Evolutionary conservation across 345 rosid species (phyloP).

Genomic region (Moringa oleifera): DNA sequence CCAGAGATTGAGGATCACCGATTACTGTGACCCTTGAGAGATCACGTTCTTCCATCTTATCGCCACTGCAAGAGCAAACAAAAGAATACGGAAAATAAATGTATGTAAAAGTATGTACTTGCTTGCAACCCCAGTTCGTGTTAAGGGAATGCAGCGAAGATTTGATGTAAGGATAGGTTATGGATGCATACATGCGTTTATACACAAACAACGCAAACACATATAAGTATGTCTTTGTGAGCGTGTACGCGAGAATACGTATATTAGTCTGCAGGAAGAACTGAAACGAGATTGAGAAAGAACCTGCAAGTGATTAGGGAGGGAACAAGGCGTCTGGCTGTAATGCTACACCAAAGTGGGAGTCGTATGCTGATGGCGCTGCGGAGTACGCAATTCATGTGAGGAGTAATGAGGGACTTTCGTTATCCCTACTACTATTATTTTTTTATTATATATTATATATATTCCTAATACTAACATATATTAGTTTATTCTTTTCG

Average conservation of each 20-base stretch:
- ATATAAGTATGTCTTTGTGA: no score
- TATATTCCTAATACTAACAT: no score
- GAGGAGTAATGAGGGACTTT: no score
- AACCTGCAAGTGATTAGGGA: neutral
- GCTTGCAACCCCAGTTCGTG: neutral
- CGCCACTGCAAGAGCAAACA: constrained; percentile 13
- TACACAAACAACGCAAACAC: no score
- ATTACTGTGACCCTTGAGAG: constrained; percentile 31
- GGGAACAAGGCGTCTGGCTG: neutral
- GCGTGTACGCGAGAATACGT: no score
- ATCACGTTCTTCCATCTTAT: constrained; percentile 27
- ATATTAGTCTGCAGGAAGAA: no score
- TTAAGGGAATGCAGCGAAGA: neutral
- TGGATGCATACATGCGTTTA: neutral
- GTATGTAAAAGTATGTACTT: neutral
- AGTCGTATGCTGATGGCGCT: neutral
- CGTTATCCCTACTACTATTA: no score
- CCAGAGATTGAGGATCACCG: constrained; percentile 36
- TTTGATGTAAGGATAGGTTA: neutral
- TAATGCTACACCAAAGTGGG: constrained; percentile 1
- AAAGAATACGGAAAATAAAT: neutral
- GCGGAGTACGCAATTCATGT: neutral
- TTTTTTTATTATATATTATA: no score
- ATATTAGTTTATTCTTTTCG: no score
- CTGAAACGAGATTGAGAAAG: neutral